Base-by-base conservation (phyloP, 129 eudicot species). In the Tanacetum coccineum region DNA sequence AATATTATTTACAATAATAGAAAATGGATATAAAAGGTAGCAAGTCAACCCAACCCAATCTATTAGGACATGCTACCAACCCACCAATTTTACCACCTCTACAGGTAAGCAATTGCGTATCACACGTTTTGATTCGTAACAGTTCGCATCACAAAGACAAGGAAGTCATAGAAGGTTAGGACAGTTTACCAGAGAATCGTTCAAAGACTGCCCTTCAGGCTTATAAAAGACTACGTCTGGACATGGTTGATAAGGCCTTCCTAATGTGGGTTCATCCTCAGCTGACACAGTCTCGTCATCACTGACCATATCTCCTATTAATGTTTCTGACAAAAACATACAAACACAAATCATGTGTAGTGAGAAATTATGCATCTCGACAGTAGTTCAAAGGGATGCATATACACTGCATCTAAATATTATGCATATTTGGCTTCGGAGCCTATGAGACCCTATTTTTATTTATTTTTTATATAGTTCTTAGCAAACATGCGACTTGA, bases 121-220 rank as follows among this genome's bases (percentile, higher is more conserved):
- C 39, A 64, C 18, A 32, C 25, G 20, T 55, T 32, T 36, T 64
- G 39, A 64, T 25, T 46, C 26, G 15, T n/a, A 51, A 64, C 18
- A 48, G 20, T 28, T 18, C 54, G 68, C 70, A 72, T 40, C 51
- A 72, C 45, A 53, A 63, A 63, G 19, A 64, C 56, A 52, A 49
- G 3, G 47, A 49, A 49, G 21, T 32, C 39, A 32, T 32, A 32
- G 9, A 32, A 32, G 8, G 8, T 4, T 32, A 32, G 39, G 39
- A 32, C 39, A 32, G 39, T 45, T 55, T 82, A 88, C 96, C 87
- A 68, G 58, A 58, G 39, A 74, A 72, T 60, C 75, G 75, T 73
- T 56, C 40, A 67, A 84, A 78, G 71, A 71, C 68, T 72, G 67
- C n/a, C 68, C 76, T 65, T 77, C 67, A 54, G 86, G 80, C 54